A percentile compares a stretch with the other conserved stretches of the same genome.
Evolutionary conservation across 345 rosid species (phyloP).

Genomic region (Excoecaria agallocha): DNA sequence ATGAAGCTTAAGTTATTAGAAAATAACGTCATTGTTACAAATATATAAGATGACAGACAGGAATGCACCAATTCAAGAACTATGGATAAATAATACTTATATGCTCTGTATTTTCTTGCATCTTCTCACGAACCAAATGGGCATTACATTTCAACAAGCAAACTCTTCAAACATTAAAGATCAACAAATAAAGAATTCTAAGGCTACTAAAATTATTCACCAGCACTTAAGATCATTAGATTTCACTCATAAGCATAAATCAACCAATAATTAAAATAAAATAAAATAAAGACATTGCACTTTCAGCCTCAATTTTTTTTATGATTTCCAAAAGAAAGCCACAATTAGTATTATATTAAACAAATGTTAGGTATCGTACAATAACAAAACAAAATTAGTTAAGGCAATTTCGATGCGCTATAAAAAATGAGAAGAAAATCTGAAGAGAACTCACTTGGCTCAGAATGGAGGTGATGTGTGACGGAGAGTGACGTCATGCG

Average conservation of each 20-base stretch:
- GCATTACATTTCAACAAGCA: neutral
- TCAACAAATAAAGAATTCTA: neutral
- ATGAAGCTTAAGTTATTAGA: no score
- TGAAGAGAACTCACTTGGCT: neutral
- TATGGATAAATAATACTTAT: no score
- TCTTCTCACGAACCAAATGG: slow-evolving; percentile 9
- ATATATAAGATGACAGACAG: no score
- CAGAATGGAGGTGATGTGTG: neutral
- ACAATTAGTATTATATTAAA: neutral
- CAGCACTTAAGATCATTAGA: slow-evolving; percentile 2
- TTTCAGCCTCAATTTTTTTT: neutral
- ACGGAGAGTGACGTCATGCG: neutral
- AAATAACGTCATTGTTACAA: no score
- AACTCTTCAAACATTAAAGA: neutral
- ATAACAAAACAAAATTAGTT: neutral
- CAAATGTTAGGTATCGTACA: neutral
- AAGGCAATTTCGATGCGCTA: neutral
- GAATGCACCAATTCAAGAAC: no score
- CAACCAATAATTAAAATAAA: neutral
- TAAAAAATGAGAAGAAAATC: neutral
- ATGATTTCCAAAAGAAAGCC: neutral
- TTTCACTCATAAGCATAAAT: neutral
- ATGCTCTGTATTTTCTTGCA: neutral
- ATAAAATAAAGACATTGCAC: neutral
- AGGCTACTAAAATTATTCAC: neutral